phyloP scores from a whole-genome alignment of 148 eudicot species.

The Rhododendron williamsianum region DNA sequence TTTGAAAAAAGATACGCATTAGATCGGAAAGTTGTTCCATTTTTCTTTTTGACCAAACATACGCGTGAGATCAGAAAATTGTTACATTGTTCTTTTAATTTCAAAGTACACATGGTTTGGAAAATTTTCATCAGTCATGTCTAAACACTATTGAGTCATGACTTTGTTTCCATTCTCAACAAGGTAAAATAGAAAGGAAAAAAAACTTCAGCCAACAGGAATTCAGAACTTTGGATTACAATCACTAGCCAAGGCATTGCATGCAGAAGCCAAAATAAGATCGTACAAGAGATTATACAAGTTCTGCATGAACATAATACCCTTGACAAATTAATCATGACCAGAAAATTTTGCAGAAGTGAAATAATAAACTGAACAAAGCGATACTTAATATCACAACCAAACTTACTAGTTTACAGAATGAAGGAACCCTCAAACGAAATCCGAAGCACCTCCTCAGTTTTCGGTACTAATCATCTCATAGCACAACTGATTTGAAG shows the following conservation, averaged over 20 bases:
- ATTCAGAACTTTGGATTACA: not conserved
- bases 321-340: not conserved
- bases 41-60: not conserved
- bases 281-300: not conserved
- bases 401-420: slow-evolving; percentile 22
- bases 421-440: not conserved
- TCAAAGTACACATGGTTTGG: not conserved
- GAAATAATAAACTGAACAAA: not conserved
- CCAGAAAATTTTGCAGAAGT: not conserved
- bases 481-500: not conserved
- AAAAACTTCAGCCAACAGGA: not conserved
- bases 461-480: slow-evolving; percentile 15
- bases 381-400: not conserved
- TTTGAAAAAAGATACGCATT: not conserved
- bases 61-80: not conserved
- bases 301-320: not conserved
- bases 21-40: not conserved
- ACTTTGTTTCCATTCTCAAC: not conserved
- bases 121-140: not conserved
- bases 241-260: not conserved
- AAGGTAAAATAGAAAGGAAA: too few species aligned
- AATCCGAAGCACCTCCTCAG: not conserved
- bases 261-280: not conserved
- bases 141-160: not conserved
- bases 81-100: not conserved